phyloP scores from a whole-genome alignment of 2,329 filamentous ascomycete genomes.

The Cladosporium sp. region DNA sequence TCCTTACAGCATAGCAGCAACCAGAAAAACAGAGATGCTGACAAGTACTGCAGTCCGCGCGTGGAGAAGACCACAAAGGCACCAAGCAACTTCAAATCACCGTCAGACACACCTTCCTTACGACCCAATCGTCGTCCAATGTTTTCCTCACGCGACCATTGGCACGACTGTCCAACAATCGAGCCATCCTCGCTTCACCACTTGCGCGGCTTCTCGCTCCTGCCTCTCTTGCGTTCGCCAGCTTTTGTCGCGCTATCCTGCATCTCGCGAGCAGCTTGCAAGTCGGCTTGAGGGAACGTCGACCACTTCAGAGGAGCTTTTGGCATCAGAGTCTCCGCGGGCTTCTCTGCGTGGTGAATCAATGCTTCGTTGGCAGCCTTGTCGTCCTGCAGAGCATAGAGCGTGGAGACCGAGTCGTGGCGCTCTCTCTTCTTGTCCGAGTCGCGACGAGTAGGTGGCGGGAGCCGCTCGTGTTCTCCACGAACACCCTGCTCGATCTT shows the following conservation, averaged over 20 bases:
- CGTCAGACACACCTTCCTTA: no score
- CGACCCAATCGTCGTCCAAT: no score
- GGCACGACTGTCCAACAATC: no score
- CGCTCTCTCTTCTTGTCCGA: not conserved
- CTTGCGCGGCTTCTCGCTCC: not conserved
- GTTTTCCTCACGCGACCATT: no score
- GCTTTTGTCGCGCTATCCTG: not conserved
- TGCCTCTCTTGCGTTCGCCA: not conserved
- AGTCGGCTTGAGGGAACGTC: not conserved
- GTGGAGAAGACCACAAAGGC: no score
- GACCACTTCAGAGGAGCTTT: not conserved
- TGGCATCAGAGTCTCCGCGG: not conserved
- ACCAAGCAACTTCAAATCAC: no score
- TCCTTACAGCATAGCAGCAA: no score
- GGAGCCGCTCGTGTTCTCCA: not conserved
- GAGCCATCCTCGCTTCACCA: no score
- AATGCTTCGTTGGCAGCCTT: not conserved
- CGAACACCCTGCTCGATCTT: slow-evolving; percentile 26
- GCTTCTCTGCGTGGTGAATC: no score
- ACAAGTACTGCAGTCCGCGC: no score
- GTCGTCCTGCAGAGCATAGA: not conserved
- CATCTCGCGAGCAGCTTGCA: not conserved
- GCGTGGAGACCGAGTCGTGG: not conserved
- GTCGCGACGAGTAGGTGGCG: not conserved
- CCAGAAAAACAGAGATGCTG: no score